Base-by-base conservation (phyloP, 2,329 filamentous ascomycete species). In the Neofusicoccum sp. region DNA sequence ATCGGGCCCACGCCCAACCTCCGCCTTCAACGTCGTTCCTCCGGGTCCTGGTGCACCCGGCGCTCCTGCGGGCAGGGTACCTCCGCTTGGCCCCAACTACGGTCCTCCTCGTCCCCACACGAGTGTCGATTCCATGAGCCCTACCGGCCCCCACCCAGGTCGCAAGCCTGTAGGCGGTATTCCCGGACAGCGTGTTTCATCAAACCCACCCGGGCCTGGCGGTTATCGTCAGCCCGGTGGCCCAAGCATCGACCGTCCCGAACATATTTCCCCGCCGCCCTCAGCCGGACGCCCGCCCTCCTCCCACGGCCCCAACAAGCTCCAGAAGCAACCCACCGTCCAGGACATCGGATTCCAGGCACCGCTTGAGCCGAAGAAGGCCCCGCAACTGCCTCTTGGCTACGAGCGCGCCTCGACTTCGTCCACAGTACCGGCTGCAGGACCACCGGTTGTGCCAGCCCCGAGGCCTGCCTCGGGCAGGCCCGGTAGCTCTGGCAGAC, bases 21-120 rank as follows among this genome's bases (percentile, higher is more conserved):
- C 80, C 14, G 82, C 83, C 4, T 85, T 85, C 73, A 81, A 80
- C 49, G 77, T 85, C 65, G 79, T 80, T 65, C 79, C 81, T 44
- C 58, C 34, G 48, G 64, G 49, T 43, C 69, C 7, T 62, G 68
- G 68, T 2, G 72, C 59, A 54, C 59, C 59, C 12, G 59, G 73
- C 47, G 48, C 64, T 44, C 72, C 71, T 31, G 70, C 74, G 31
- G 70, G 71, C 16, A 50, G 59, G 34, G n/a, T 54, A 9, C 59
- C 48, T 14, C 48, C 59, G 6, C 59, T 41, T n/a, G 70, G 33
- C 70, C 71, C 43, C 70, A 69, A 44, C 66, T 67, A 49, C 69
- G 70, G 37, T 67, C 75, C 76, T 39, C 63, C 75, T 47, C 75
- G 75, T 8, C 74, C 76, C 28, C 71, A 76, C 52, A 77, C 73